A percentile compares a stretch with the other conserved stretches of the same genome.
Conservation (phyloP, 2,329 filamentous ascomycete species). For the Pseudocercospora vitis region DNA sequence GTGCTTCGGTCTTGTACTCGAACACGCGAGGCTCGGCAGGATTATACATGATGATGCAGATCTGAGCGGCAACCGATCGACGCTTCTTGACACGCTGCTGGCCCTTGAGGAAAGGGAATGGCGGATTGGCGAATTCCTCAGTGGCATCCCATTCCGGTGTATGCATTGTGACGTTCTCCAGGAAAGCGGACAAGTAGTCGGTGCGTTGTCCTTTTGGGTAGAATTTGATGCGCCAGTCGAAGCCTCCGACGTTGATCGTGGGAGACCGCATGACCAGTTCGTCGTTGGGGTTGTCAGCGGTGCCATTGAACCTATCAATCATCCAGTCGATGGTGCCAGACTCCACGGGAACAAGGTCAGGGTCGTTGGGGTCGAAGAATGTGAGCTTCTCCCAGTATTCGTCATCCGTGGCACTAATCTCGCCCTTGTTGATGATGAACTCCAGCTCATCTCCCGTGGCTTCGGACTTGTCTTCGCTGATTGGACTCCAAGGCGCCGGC, state of each 20-base stretch:
- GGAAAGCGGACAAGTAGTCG: slow-evolving; percentile 59
- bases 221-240: slow-evolving; percentile 66
- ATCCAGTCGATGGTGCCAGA: slow-evolving; percentile 60
- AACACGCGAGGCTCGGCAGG: slow-evolving; percentile 61
- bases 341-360: slow-evolving; percentile 55
- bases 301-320: slow-evolving; percentile 60
- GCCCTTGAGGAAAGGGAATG: slow-evolving; percentile 34
- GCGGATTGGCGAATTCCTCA: slow-evolving; percentile 31
- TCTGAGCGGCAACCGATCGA: slow-evolving; percentile 56
- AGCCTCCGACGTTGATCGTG: slow-evolving; percentile 56
- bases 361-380: slow-evolving; percentile 57
- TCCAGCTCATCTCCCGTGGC: slow-evolving; percentile 60
- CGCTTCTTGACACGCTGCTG: slow-evolving; percentile 39
- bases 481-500: slow-evolving; percentile 37
- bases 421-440: slow-evolving; percentile 50
- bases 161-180: slow-evolving; percentile 58
- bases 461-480: slow-evolving; percentile 56
- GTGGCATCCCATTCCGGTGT: slow-evolving; percentile 25
- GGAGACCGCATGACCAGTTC: slow-evolving; percentile 60
- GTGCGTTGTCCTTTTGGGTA: slow-evolving; percentile 62
- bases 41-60: slow-evolving; percentile 64
- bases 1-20: slow-evolving; percentile 56
- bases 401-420: slow-evolving; percentile 59
- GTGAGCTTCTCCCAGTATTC: slow-evolving; percentile 60
- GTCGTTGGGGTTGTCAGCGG: slow-evolving; percentile 59